Conservation (phyloP, 148 eudicot genomes). For the Dianthus caryophyllus region DNA sequence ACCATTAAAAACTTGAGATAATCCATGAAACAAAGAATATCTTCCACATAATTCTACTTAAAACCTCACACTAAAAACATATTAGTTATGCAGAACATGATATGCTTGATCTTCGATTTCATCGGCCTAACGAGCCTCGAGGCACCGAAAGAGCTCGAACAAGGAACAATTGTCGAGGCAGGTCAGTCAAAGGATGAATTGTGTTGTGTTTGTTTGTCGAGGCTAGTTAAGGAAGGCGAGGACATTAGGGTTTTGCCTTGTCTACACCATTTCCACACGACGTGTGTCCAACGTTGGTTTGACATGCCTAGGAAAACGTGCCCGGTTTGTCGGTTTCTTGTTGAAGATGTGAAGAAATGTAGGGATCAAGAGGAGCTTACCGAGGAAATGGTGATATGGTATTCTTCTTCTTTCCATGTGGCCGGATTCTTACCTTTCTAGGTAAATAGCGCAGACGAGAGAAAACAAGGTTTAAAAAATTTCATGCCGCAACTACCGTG, state of each 20-base stretch:
- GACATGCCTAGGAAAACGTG: constrained; percentile 51
- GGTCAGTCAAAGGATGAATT: constrained; percentile 16
- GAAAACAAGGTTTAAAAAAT: neutral
- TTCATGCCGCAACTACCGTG: neutral
- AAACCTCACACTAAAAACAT: constrained; percentile 6
- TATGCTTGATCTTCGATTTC: constrained; percentile 32
- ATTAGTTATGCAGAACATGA: constrained; percentile 27
- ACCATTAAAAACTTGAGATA: neutral
- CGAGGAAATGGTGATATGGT: constrained; percentile 77
- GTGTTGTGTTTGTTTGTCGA: constrained; percentile 71
- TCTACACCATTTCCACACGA: constrained; percentile 54
- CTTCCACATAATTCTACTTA: neutral
- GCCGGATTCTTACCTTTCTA: constrained; percentile 46
- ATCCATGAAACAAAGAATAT: constrained; percentile 13
- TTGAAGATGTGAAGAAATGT: constrained; percentile 36
- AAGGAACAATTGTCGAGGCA: constrained; percentile 3
- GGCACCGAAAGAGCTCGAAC: constrained; percentile 1
- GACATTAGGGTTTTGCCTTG: constrained; percentile 49
- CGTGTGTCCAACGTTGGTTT: constrained; percentile 55
- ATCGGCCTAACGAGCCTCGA: constrained; percentile 19
- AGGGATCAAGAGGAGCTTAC: constrained; percentile 36
- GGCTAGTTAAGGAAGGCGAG: constrained; percentile 32
- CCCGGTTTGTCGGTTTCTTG: constrained; percentile 65
- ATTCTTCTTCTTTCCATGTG: constrained; percentile 81
- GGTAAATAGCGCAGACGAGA: neutral